Base-by-base conservation (phyloP, 306 rosid genomes). In the Malus sieversii region DNA sequence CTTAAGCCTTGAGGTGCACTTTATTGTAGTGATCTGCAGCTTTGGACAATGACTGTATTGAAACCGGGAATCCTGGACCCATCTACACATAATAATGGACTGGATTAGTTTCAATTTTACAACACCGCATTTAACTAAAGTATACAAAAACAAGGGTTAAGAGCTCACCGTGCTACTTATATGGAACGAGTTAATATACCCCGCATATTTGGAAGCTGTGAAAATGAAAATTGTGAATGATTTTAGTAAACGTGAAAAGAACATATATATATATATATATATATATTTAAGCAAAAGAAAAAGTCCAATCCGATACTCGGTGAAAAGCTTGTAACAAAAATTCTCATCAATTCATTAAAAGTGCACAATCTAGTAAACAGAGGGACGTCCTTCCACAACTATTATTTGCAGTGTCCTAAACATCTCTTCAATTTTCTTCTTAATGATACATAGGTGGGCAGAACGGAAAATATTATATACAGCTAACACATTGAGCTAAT, bases 181-280 rank as follows among this genome's bases (percentile, higher is more conserved):
- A 83, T 95, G 85, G 87, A 92, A 96, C 45, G 99, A 87, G 79
- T 82, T 85, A 70, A 95, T 89, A 74, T 95, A 95, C 53, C 99
- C 99, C 7, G 99, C 98, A 78, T 90, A 95, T 81, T 95, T 95
- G 66, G 99, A 95, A 81, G 99, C 99, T 95, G 97, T 64, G 75
- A 66, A 75, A 48, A 44, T 8, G 77, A 78, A 75, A n/a, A 60
- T 29, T 45, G 66, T 18, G 44, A 62, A 73, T 58, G 33, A 8
- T 57, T 66, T 2, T 13, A 15, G 66, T 13, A 16, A 66, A 20
- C 15, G 16, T 11, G 6, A 33, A 63, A 63, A 74, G 53, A 1
- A 69, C 5, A 22, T 22, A 22, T 22, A 22, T 22, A 22, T 22
- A 22, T 22, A 22, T 22, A 44, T 10, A 42, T 5, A 12, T 7